A percentile compares a stretch with the other conserved stretches of the same genome.
These are phyloP conservation scores for Erodium moschatum DNA, from an alignment of 441 rosid species.

Conservation along the genomic window DNA sequence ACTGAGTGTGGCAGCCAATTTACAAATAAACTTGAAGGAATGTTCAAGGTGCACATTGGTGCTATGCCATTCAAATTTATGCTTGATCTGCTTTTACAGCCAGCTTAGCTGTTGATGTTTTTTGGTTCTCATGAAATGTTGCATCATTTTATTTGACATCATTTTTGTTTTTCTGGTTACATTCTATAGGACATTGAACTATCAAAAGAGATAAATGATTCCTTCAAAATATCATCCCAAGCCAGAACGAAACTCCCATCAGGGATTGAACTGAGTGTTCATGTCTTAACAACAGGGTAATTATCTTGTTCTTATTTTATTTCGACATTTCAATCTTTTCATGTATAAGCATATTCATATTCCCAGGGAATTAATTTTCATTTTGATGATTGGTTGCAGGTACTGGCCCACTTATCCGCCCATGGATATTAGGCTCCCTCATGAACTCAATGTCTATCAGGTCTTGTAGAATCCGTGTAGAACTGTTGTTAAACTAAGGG, in stretches of 20 bases:
- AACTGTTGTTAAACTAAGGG: background rate
- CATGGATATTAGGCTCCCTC: slow-evolving; percentile 98
- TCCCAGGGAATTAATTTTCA: slow-evolving; percentile 8
- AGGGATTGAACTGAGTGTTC: slow-evolving; percentile 98
- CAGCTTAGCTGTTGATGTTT: background rate
- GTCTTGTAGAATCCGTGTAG: slow-evolving; percentile 30
- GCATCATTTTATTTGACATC: background rate
- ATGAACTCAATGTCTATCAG: slow-evolving; percentile 95
- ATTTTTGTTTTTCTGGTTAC: slow-evolving; percentile 12
- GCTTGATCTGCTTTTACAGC: background rate
- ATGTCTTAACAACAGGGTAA: slow-evolving; percentile 94
- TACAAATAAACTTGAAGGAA: slow-evolving; percentile 97
- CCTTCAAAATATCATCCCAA: slow-evolving; percentile 97
- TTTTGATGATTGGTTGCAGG: slow-evolving; percentile 40
- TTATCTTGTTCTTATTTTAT: slow-evolving; percentile 6
- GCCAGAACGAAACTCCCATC: slow-evolving; percentile 96
- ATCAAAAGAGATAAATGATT: slow-evolving; percentile 95
- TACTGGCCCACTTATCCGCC: slow-evolving; percentile 99
- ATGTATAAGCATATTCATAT: slow-evolving; percentile 11
- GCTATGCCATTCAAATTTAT: slow-evolving; percentile 11
- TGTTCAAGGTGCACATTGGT: slow-evolving; percentile 73
- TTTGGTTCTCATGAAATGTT: too few relatives aligned
- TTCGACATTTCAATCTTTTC: slow-evolving; percentile 9
- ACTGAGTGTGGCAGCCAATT: slow-evolving; percentile 99
- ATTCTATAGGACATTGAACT: slow-evolving; percentile 80